A percentile compares a stretch with the other conserved stretches of the same genome.
phyloP scores from a whole-genome alignment of 2,329 filamentous ascomycete genomes.

The Chrysoporthe deuterocubensis region DNA sequence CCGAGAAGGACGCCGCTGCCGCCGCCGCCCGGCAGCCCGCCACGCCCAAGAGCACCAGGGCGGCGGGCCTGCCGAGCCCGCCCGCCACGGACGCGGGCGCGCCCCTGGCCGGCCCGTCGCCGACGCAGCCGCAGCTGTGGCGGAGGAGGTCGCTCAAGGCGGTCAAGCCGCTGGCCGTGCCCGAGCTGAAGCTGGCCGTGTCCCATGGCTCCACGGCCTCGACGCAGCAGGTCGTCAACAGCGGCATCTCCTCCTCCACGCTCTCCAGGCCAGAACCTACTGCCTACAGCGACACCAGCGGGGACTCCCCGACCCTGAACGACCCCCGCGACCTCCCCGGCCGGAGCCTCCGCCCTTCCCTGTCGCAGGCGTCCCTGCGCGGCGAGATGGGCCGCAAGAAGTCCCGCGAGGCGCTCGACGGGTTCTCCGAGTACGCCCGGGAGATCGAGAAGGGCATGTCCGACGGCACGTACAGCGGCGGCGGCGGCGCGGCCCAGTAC shows the following conservation, averaged over 20 bases:
- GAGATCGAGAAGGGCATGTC: conserved; percentile 24
- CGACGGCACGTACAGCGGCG: conserved; percentile 20
- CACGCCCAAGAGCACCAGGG: conserved; percentile 20
- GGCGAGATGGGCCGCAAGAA: conserved; percentile 33
- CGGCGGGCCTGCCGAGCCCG: conserved; percentile 41
- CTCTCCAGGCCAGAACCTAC: conserved; percentile 27
- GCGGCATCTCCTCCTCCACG: conserved; percentile 32
- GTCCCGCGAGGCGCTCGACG: conserved; percentile 19
- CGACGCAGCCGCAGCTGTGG: conserved; percentile 47
- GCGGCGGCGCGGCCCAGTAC: conserved; percentile 12
- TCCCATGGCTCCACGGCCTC: conserved; percentile 56
- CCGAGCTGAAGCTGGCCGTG: conserved; percentile 52
- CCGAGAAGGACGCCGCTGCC: conserved; percentile 17
- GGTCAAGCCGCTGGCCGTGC: conserved; percentile 50
- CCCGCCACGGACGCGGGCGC: conserved; percentile 34
- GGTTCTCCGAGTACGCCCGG: conserved; percentile 24
- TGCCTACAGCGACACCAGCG: neutral
- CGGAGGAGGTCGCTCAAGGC: conserved; percentile 55
- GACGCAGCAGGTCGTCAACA: conserved; percentile 28
- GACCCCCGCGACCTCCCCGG: conserved; percentile 33
- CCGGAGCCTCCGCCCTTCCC: conserved; percentile 37
- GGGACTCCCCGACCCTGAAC: conserved; percentile 28
- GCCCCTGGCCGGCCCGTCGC: conserved; percentile 33
- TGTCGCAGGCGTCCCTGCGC: conserved; percentile 29
- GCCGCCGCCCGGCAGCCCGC: conserved; percentile 7